phyloP scores from a whole-genome alignment of 352 stramenopile genomes.

The Globisporangium spinosum region DNA sequence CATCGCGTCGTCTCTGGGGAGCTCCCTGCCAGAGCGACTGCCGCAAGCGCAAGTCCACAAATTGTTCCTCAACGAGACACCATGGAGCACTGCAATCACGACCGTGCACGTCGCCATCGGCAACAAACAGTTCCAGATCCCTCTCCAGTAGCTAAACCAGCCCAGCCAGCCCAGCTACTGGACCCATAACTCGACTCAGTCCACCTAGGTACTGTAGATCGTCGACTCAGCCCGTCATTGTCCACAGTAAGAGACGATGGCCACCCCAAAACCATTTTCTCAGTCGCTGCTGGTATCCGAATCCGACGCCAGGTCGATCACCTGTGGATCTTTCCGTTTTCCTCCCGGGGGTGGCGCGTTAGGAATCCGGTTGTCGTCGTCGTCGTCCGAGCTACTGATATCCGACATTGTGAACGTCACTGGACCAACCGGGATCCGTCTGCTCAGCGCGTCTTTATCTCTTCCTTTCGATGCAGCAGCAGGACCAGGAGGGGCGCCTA shows the following conservation, averaged over 20 bases:
- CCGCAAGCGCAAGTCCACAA: slow-evolving; percentile 32
- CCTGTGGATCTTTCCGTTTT: slow-evolving; percentile 4
- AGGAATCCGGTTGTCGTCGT: slow-evolving; percentile 9
- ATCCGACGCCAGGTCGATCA: slow-evolving; percentile 54
- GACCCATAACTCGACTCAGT: neutral
- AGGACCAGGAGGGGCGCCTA: neutral
- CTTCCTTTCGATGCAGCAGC: slow-evolving; percentile 1
- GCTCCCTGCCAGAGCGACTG: slow-evolving; percentile 38
- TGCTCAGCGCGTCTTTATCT: neutral
- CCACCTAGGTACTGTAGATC: neutral
- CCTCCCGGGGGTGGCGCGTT: neutral
- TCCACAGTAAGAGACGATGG: neutral
- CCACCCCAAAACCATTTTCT: neutral
- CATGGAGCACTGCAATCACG: slow-evolving; percentile 24
- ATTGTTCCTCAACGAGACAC: slow-evolving; percentile 16
- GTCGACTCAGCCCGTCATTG: neutral
- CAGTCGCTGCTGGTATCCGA: slow-evolving; percentile 30
- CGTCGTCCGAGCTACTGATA: slow-evolving; percentile 19
- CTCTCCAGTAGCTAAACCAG: slow-evolving; percentile 34
- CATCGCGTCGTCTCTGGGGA: slow-evolving; percentile 60
- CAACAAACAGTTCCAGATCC: slow-evolving; percentile 82
- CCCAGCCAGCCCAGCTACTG: neutral
- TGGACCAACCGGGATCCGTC: slow-evolving; percentile 7
- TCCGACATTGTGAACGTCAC: slow-evolving; percentile 18
- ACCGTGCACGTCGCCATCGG: slow-evolving; percentile 66